Conservation (phyloP, 1,284 basidiomycete genomes). For the Boletus semigastroideus region DNA sequence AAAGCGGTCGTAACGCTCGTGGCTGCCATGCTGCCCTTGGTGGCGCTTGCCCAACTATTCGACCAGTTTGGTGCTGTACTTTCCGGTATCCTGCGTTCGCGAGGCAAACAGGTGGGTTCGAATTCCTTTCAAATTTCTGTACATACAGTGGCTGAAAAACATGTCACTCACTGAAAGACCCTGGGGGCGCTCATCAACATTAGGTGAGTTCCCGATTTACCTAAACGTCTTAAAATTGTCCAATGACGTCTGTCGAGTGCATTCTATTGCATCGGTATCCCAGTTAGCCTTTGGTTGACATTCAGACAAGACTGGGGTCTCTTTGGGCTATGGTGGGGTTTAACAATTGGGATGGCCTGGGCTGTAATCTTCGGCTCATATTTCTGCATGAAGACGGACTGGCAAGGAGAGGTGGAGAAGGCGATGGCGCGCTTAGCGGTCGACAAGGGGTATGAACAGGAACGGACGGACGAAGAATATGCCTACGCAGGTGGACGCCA, state of each 20-base stretch:
- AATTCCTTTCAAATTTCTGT: not conserved
- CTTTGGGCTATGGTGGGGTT: conserved; percentile 66
- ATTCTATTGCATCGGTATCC: conserved; percentile 68
- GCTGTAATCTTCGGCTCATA: conserved; percentile 48
- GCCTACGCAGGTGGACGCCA: not conserved
- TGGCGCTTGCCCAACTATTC: conserved; percentile 79
- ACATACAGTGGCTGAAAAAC: not conserved
- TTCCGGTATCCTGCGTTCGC: conserved; percentile 74
- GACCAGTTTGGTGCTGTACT: conserved; percentile 73
- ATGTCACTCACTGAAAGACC: conserved; percentile 40
- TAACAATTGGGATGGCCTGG: conserved; percentile 61
- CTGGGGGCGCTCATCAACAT: conserved; percentile 66
- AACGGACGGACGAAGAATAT: conserved; percentile 11
- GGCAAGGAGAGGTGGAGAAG: conserved; percentile 62
- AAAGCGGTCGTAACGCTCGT: conserved; percentile 64
- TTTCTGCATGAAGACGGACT: conserved; percentile 57
- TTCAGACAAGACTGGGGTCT: conserved; percentile 53
- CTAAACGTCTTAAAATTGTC: not conserved
- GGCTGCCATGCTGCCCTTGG: conserved; percentile 70
- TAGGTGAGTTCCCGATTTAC: conserved; percentile 38
- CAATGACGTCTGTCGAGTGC: conserved; percentile 40
- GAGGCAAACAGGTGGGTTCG: conserved; percentile 62
- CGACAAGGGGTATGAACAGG: conserved; percentile 24
- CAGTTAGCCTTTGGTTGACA: conserved; percentile 63
- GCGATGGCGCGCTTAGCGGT: conserved; percentile 48